Conservation (phyloP, 1,284 basidiomycete genomes). For the Ustilago trichophora region DNA sequence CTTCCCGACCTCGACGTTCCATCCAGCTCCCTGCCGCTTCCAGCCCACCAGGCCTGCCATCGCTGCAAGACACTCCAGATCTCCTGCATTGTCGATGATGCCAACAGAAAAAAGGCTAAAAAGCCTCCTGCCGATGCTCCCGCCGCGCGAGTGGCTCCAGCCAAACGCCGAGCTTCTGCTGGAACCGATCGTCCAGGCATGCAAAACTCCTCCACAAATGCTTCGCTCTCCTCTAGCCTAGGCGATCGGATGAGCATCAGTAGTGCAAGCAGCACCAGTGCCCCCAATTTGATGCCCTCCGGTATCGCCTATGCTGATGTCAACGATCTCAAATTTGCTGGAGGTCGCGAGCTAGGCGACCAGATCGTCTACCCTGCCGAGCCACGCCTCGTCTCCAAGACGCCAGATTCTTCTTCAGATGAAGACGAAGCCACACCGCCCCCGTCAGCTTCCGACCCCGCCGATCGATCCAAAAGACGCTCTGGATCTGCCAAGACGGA, state of each 20-base stretch:
- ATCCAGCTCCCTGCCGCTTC: constrained; percentile 27
- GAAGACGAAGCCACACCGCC: constrained; percentile 14
- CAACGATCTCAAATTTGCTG: constrained; percentile 28
- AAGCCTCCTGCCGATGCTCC: background rate
- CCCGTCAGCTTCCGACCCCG: background rate
- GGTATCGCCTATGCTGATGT: constrained; percentile 4
- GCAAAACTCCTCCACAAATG: constrained; percentile 14
- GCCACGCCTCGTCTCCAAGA: constrained; percentile 22
- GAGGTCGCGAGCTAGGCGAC: constrained; percentile 32
- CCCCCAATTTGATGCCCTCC: constrained; percentile 7
- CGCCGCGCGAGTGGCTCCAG: background rate
- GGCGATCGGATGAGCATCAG: constrained; percentile 5
- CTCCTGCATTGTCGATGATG: constrained; percentile 39
- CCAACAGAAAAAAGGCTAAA: constrained; percentile 32
- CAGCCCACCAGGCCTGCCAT: constrained; percentile 33
- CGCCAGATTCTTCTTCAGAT: constrained; percentile 27
- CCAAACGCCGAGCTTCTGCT: constrained; percentile 2
- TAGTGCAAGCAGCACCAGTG: constrained; percentile 11
- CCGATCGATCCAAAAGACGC: background rate
- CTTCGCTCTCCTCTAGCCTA: constrained; percentile 12
- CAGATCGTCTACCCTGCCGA: constrained; percentile 40
- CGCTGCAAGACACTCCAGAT: constrained; percentile 39
- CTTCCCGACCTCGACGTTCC: constrained; percentile 37
- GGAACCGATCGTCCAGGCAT: constrained; percentile 4
- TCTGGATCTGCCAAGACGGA: constrained; percentile 2